phyloP scores from a whole-genome alignment of 2,329 filamentous ascomycete genomes.

The Proliferodiscus dingleyae region DNA sequence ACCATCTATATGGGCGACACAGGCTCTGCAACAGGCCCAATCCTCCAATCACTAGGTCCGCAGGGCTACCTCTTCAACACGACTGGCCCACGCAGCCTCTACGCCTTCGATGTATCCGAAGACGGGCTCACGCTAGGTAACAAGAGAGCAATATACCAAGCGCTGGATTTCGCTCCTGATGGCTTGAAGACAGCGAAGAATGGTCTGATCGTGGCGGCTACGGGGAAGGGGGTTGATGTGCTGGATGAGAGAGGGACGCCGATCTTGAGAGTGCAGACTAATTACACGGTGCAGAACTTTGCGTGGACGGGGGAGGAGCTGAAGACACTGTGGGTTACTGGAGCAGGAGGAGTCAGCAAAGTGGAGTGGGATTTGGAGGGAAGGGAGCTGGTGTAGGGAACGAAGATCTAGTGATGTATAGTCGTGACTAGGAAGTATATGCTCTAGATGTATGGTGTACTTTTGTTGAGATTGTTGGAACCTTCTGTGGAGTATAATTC shows the following conservation, averaged over 20 bases:
- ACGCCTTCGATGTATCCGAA: slow-evolving; percentile 35
- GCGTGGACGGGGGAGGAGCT: slow-evolving; percentile 36
- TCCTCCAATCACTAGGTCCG: slow-evolving; percentile 25
- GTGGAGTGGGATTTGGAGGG: slow-evolving; percentile 22
- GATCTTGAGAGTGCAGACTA: slow-evolving; percentile 36
- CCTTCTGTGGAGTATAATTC: no score
- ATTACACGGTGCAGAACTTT: slow-evolving; percentile 39
- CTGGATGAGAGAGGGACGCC: slow-evolving; percentile 34
- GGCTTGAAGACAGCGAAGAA: slow-evolving; percentile 38
- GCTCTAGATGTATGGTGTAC: no score
- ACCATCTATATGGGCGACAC: slow-evolving; percentile 38
- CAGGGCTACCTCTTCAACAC: slow-evolving; percentile 29
- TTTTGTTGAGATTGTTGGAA: no score
- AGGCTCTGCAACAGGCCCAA: slow-evolving; percentile 25
- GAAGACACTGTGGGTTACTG: slow-evolving; percentile 37
- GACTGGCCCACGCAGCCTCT: slow-evolving; percentile 31
- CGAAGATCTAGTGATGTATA: no score
- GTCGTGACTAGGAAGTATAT: no score
- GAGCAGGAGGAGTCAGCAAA: slow-evolving; percentile 34
- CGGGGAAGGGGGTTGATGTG: slow-evolving; percentile 37
- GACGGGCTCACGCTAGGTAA: slow-evolving; percentile 32
- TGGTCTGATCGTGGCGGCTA: slow-evolving; percentile 35
- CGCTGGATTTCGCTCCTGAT: slow-evolving; percentile 36
- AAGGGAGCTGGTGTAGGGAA: background rate
- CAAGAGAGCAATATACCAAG: slow-evolving; percentile 35